These are phyloP conservation scores for Tilletia indica DNA, from an alignment of 1,284 basidiomycete species.

Conservation along the genomic window DNA sequence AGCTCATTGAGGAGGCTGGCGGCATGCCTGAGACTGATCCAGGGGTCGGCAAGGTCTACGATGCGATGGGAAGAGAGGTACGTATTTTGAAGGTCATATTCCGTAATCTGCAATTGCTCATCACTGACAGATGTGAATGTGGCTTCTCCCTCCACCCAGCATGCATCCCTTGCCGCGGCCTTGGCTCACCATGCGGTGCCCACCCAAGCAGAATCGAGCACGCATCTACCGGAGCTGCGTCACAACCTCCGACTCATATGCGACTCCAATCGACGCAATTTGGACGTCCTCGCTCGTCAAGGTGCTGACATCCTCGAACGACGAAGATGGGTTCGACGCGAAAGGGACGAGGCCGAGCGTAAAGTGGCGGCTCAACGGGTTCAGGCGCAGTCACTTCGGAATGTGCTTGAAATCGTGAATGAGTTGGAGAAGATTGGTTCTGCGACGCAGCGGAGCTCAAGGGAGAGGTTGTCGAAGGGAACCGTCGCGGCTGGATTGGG, in stretches of 20 bases:
- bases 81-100: conserved; percentile 20
- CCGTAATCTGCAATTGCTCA: too few species aligned
- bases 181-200: conserved; percentile 57
- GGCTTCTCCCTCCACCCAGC: conserved; percentile 28
- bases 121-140: conserved; percentile 18
- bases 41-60: conserved; percentile 39
- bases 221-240: conserved; percentile 81
- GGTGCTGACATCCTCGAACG: conserved; percentile 68
- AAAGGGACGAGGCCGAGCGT: conserved; percentile 60
- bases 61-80: conserved; percentile 42
- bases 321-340: conserved; percentile 26
- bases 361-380: background rate
- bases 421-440: conserved; percentile 28
- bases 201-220: conserved; percentile 70
- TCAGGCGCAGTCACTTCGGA: background rate
- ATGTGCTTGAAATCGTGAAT: conserved; percentile 29
- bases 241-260: conserved; percentile 88
- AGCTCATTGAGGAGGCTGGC: conserved; percentile 48
- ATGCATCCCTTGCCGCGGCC: conserved; percentile 24
- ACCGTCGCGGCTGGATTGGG: background rate
- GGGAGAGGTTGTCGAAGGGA: background rate
- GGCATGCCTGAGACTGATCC: conserved; percentile 18
- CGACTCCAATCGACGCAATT: conserved; percentile 72
- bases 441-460: background rate
- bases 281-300: conserved; percentile 84